These are phyloP conservation scores for Russula compacta DNA, from an alignment of 768 basidiomycete genomes.

Conservation along the genomic window DNA sequence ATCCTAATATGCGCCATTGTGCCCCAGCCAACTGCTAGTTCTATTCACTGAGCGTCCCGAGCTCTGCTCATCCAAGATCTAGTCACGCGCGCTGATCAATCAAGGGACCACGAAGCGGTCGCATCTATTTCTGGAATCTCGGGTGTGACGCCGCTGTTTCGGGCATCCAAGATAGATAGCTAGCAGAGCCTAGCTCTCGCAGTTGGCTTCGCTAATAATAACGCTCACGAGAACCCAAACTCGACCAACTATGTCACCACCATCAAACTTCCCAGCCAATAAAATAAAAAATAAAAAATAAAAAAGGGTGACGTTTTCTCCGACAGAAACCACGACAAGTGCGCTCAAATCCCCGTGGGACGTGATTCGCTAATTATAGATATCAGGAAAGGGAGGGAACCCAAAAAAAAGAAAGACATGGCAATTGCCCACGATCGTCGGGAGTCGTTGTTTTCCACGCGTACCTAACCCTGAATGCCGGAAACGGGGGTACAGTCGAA, in stretches of 20 bases:
- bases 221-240: not conserved
- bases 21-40: not conserved
- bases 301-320: not conserved
- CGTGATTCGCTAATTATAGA: not conserved
- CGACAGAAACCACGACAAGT: not conserved
- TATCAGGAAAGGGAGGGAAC: not conserved
- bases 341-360: not conserved
- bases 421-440: not conserved
- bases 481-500: not conserved
- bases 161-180: not conserved
- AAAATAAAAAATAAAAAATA: not conserved
- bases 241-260: not conserved
- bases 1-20: not conserved
- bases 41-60: not conserved
- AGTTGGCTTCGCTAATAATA: not conserved
- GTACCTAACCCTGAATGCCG: not conserved
- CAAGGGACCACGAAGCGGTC: not conserved
- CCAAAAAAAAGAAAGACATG: not conserved
- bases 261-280: not conserved
- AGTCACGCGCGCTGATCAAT: constrained; percentile 1
- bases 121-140: not conserved
- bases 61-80: not conserved
- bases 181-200: not conserved
- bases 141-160: not conserved
- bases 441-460: not conserved